Evolutionary conservation across 345 rosid genomes (phyloP), one percentile per base, ranked within the genome.

Genomic region (Bruguiera parviflora): DNA sequence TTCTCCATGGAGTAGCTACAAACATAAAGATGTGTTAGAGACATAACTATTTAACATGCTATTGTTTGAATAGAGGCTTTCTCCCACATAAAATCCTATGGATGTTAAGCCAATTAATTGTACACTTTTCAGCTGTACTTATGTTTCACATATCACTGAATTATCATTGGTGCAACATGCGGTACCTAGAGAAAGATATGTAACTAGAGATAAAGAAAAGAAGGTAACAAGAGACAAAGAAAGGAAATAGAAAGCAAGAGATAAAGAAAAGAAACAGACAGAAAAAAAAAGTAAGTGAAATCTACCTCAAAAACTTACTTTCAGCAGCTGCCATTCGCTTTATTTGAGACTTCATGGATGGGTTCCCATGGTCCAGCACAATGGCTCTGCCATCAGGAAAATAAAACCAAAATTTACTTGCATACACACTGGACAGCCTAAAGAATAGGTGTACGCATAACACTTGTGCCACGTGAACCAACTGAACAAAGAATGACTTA

Each of bases 351-450:
- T 88, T 85, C 84, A 85, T 73, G 28, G 92, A 80, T 22, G 99
- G 94, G 81, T 83, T 90, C 68, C 87, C 97, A 70, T 80, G 87
- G 53, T 95, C 99, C 74, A 95, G 81, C 53, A 92, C 84, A 77
- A 95, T 92, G 67, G 99, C 91, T 86, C 99, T 95, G 89, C 33
- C 71, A 83, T 39, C 69, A 78, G n/a, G 63, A 49, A 6, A 43
- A 65, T 65, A 62, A 39, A 65, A 64, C 5, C 52, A 11, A 67
- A 60, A 19, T 22, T 33, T 35, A 28, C 53, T 53, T 32, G 28
- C 7, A 22, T 43, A 63, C 52, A 64, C 5, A 47, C 19, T 18
- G 62, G 56, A 70, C 33, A 53, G 59, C 20, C 53, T 39, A 59
- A 43, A 55, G 19, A 13, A 43, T 13, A 43, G 49, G 18, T 43